phyloP scores from a whole-genome alignment of 2,329 filamentous ascomycete species.

The Epichloe sibirici region DNA sequence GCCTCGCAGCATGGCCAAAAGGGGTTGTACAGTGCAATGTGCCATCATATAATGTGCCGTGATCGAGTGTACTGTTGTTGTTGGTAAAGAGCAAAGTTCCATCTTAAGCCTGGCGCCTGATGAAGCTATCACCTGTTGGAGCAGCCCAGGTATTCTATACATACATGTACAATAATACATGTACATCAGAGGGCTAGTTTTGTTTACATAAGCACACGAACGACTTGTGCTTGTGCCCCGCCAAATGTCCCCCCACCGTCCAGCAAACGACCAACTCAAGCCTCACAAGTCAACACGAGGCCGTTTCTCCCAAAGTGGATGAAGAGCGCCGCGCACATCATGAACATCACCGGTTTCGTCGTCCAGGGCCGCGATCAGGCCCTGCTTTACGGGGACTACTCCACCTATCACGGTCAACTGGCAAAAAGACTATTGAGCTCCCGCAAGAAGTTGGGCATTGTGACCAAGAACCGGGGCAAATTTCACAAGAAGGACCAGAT shows the following conservation, averaged over 20 bases:
- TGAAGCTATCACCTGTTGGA: too few relatives aligned
- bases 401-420: slow-evolving; percentile 68
- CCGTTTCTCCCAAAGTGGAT: neutral
- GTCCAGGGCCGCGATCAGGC: slow-evolving; percentile 69
- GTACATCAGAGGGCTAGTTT: neutral
- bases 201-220: neutral
- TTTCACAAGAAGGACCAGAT: slow-evolving; percentile 59
- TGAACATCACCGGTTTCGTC: slow-evolving; percentile 86
- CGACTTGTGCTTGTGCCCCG: neutral
- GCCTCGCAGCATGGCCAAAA: too few relatives aligned
- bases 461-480: slow-evolving; percentile 78
- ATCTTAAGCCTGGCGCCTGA: too few relatives aligned
- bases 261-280: neutral
- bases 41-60: too few relatives aligned
- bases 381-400: slow-evolving; percentile 79
- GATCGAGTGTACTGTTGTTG: too few relatives aligned
- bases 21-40: too few relatives aligned
- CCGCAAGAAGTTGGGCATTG: slow-evolving; percentile 73
- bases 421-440: slow-evolving; percentile 70
- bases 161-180: too few relatives aligned
- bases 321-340: slow-evolving; percentile 22
- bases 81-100: too few relatives aligned
- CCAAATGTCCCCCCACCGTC: neutral
- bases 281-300: neutral
- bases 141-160: too few relatives aligned